Conservation (phyloP, 805 yeast genomes). For the Isabelozyma rhagii region DNA sequence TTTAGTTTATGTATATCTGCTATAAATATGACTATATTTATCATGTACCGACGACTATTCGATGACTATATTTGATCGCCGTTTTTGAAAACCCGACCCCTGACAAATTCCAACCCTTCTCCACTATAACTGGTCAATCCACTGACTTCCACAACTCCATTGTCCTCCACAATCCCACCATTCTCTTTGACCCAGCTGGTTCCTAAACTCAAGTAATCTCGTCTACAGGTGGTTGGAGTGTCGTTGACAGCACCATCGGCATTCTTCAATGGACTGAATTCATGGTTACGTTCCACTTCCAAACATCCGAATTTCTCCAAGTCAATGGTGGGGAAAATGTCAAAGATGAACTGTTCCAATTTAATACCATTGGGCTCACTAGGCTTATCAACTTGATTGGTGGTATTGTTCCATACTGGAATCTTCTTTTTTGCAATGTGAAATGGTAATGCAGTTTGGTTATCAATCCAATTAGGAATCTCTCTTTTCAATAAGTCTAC, state of each 20-base stretch:
- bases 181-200: conserved; percentile 67
- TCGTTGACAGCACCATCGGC: conserved; percentile 81
- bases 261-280: conserved; percentile 92
- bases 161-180: conserved; percentile 60
- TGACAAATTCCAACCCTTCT: conserved; percentile 60
- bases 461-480: conserved; percentile 68
- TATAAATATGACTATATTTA: not conserved
- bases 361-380: conserved; percentile 83
- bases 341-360: conserved; percentile 95
- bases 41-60: no score
- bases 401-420: conserved; percentile 47
- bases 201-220: conserved; percentile 61
- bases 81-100: conserved; percentile 40
- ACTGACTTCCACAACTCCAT: conserved; percentile 68
- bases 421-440: conserved; percentile 94
- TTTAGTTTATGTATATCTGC: no score
- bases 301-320: conserved; percentile 78
- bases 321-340: conserved; percentile 80
- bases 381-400: conserved; percentile 58
- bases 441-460: conserved; percentile 73
- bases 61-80: conserved; percentile 24
- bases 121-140: conserved; percentile 73
- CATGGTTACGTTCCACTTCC: conserved; percentile 82
- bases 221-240: conserved; percentile 78
- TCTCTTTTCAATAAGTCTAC: conserved; percentile 61